Evolutionary conservation across 805 yeast genomes (phyloP).

Genomic region (Kluyveromyces siamensis): DNA sequence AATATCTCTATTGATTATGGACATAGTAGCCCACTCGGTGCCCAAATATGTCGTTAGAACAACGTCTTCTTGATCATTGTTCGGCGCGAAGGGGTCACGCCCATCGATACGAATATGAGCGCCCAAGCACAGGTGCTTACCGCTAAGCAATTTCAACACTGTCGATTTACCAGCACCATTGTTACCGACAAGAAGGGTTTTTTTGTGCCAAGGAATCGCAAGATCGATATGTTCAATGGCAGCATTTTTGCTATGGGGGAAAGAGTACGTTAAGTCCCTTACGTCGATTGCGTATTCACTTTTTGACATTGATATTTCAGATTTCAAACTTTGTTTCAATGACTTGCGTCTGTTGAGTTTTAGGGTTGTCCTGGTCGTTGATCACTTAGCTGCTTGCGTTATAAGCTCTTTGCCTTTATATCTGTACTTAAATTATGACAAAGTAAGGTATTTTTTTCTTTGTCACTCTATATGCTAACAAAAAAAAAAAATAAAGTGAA

Average conservation of each 20-base stretch:
- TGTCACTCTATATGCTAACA: neutral
- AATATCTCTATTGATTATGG: slow-evolving; percentile 82
- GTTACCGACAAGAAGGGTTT: slow-evolving; percentile 81
- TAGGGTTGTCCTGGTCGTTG: neutral
- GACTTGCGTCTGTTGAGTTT: neutral
- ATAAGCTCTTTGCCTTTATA: neutral
- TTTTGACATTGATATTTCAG: neutral
- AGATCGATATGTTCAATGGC: slow-evolving; percentile 62
- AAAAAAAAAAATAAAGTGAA: neutral
- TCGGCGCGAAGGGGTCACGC: slow-evolving; percentile 73
- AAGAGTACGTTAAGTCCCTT: slow-evolving; percentile 56
- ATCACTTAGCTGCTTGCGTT: too few relatives aligned
- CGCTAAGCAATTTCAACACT: slow-evolving; percentile 72
- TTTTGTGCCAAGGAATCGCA: slow-evolving; percentile 56
- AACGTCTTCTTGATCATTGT: slow-evolving; percentile 32
- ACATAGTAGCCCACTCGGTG: slow-evolving; percentile 95
- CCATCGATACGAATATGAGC: slow-evolving; percentile 74
- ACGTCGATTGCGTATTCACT: slow-evolving; percentile 47
- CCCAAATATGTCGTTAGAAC: slow-evolving; percentile 73
- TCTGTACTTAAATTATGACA: neutral
- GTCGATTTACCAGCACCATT: slow-evolving; percentile 98
- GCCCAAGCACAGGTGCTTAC: slow-evolving; percentile 72
- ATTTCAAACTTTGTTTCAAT: neutral
- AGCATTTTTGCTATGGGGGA: slow-evolving; percentile 45
- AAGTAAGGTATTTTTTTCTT: neutral